Evolutionary conservation across 306 rosid species (phyloP).

Genomic region (Psophocarpus tetragonolobus): DNA sequence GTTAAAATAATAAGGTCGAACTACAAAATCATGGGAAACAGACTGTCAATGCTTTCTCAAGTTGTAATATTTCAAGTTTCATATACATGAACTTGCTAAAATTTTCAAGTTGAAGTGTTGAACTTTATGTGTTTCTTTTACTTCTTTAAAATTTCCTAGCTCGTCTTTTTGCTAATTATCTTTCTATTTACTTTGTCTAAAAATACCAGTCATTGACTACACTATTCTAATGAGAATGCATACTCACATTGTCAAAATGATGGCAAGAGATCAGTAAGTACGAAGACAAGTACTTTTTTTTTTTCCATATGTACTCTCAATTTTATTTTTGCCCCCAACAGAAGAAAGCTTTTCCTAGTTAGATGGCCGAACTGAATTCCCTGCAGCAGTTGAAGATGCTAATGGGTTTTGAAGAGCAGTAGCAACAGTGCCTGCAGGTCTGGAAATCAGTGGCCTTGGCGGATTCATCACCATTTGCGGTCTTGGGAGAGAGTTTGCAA

Average conservation of each 20-base stretch:
- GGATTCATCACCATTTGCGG: slow-evolving; percentile 55
- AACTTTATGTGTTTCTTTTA: neutral
- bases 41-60: slow-evolving; percentile 7
- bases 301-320: slow-evolving; percentile 23
- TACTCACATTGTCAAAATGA: slow-evolving; percentile 43
- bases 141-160: neutral
- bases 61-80: slow-evolving; percentile 11
- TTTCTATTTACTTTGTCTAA: neutral
- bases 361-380: slow-evolving; percentile 60
- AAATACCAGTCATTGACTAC: slow-evolving; percentile 12
- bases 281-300: slow-evolving; percentile 32
- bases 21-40: neutral
- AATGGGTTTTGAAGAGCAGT: slow-evolving; percentile 50
- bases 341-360: slow-evolving; percentile 62
- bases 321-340: slow-evolving; percentile 54
- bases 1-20: slow-evolving; percentile 5
- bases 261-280: slow-evolving; percentile 19
- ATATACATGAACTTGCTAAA: neutral
- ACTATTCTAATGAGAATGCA: slow-evolving; percentile 9
- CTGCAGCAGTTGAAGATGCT: slow-evolving; percentile 49
- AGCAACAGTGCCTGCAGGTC: slow-evolving; percentile 54
- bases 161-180: neutral
- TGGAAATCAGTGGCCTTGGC: slow-evolving; percentile 62
- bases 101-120: slow-evolving; percentile 18
- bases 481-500: slow-evolving; percentile 64